Conservation (phyloP, 306 rosid species). For the Trichosanthes cucumerina region DNA sequence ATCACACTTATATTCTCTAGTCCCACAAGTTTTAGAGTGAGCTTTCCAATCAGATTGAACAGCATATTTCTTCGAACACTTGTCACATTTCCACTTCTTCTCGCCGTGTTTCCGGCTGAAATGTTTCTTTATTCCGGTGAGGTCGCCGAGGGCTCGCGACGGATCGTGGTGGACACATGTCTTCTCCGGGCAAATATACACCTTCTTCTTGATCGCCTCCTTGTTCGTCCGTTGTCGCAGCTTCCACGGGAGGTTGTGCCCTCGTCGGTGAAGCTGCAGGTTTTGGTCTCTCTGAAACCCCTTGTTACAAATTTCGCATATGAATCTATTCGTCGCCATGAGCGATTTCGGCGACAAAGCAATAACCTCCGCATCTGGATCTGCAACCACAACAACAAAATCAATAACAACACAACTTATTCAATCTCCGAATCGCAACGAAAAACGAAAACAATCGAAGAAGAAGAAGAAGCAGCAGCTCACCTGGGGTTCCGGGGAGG, state of each 20-base stretch:
- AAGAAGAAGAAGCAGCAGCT: background rate
- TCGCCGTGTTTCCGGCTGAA: conserved; percentile 90
- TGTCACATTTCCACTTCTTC: conserved; percentile 97
- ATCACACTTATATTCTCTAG: conserved; percentile 88
- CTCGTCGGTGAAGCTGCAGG: conserved; percentile 86
- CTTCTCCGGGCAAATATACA: conserved; percentile 85
- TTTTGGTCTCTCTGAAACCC: conserved; percentile 96
- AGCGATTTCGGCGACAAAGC: conserved; percentile 84
- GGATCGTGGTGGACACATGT: conserved; percentile 82
- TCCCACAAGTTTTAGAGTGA: conserved; percentile 89
- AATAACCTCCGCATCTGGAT: conserved; percentile 96
- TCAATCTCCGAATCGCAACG: background rate
- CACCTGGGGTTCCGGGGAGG: conserved; percentile 93
- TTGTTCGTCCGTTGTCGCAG: conserved; percentile 58
- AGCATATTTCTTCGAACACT: conserved; percentile 91
- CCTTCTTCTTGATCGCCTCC: conserved; percentile 62
- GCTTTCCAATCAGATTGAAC: conserved; percentile 99
- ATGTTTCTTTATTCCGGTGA: conserved; percentile 92
- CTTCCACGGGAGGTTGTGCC: conserved; percentile 96
- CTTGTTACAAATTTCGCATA: conserved; percentile 93
- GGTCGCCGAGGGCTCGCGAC: conserved; percentile 78
- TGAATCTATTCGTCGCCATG: conserved; percentile 85
- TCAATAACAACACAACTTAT: background rate
- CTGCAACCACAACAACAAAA: conserved; percentile 24
- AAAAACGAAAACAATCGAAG: background rate